Percentiles rank a stretch among this genome's conserved stretches.
These are phyloP conservation scores for Stephania yunnanensis DNA, from an alignment of 164 flowering plant genomes.

Conservation along the genomic window DNA sequence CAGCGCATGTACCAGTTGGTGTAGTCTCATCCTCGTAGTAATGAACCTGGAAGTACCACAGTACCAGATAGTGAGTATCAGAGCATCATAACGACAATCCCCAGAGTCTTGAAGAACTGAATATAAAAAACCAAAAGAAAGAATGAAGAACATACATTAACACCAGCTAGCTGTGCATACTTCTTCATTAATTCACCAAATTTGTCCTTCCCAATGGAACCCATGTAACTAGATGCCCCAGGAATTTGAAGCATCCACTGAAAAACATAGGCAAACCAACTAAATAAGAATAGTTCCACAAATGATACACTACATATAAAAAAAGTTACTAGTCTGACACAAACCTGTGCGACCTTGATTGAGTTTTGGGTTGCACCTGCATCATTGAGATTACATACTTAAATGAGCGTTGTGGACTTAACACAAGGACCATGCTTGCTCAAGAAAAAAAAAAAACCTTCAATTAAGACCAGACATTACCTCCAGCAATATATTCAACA, in stretches of 20 bases:
- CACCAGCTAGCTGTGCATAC: conserved; percentile 61
- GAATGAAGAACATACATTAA: conserved; percentile 48
- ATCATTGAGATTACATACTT: conserved; percentile 13
- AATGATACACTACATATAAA: background rate
- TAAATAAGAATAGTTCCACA: background rate
- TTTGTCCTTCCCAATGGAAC: conserved; percentile 93
- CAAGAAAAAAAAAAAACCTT: background rate
- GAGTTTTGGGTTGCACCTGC: conserved; percentile 97
- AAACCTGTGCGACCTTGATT: conserved; percentile 87
- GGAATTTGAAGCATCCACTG: conserved; percentile 99
- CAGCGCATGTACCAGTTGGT: conserved; percentile 95
- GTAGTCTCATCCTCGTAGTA: conserved; percentile 81
- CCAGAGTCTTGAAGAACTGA: background rate
- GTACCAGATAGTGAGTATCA: conserved; percentile 1
- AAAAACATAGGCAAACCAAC: conserved; percentile 15
- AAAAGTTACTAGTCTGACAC: background rate
- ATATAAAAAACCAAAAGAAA: background rate
- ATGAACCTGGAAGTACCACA: conserved; percentile 48
- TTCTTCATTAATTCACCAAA: conserved; percentile 97
- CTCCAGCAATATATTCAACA: conserved; percentile 87
- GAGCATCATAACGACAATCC: background rate
- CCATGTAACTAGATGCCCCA: conserved; percentile 88
- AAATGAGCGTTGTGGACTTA: background rate
- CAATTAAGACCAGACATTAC: conserved; percentile 25
- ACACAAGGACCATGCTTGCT: background rate